Percentiles rank a stretch among this genome's conserved stretches.
Evolutionary conservation across 352 stramenopile species (phyloP).

Genomic region (Phytophthora crassamura): DNA sequence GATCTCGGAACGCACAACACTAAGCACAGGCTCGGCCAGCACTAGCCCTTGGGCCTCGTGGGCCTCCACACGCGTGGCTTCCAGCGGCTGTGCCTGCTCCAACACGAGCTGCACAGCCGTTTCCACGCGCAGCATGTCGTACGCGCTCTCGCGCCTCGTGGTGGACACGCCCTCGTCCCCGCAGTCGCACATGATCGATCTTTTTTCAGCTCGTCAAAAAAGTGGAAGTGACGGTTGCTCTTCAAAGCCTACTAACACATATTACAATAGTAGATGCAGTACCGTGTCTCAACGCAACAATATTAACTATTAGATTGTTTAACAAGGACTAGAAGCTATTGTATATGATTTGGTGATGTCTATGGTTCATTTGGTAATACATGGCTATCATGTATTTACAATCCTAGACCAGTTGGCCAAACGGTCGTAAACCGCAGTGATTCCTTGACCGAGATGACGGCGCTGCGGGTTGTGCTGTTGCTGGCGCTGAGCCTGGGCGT

Average conservation of each 20-base stretch:
- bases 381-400: no score
- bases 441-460: constrained; percentile 14
- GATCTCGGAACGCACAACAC: constrained; percentile 21
- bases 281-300: no score
- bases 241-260: no score
- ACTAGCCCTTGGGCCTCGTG: constrained; percentile 55
- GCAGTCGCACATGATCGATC: constrained; percentile 47
- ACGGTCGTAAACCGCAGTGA: constrained; percentile 10
- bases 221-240: no score
- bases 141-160: constrained; percentile 69
- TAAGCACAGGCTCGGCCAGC: constrained; percentile 59
- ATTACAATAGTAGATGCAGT: no score
- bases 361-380: no score
- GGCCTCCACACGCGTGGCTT: constrained; percentile 40
- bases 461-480: constrained; percentile 15
- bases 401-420: background rate
- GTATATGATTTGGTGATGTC: no score
- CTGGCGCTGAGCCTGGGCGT: constrained; percentile 20
- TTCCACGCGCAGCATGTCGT: constrained; percentile 77
- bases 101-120: constrained; percentile 64
- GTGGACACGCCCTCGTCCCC: constrained; percentile 55
- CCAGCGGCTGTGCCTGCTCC: constrained; percentile 45
- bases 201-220: no score
- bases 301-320: no score
- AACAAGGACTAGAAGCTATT: no score